A percentile compares a stretch with the other conserved stretches of the same genome.
Conservation (phyloP, 805 yeast species). For the Ogataea ganodermae region DNA sequence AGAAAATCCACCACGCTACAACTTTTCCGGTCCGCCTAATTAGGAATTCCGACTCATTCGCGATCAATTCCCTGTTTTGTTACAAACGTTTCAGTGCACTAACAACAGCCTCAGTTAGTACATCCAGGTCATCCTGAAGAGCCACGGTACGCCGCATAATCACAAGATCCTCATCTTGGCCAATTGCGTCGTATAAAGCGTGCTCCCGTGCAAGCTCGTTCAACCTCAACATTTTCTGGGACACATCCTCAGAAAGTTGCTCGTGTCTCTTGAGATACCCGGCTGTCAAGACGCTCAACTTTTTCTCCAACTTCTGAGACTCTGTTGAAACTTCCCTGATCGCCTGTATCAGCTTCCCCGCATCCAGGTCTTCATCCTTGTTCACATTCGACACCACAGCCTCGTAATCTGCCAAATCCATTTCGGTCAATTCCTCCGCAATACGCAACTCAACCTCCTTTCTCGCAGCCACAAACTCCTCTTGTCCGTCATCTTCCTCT, state of each 20-base stretch:
- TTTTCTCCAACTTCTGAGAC: constrained; percentile 35
- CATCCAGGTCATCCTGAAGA: constrained; percentile 16
- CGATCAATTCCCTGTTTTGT: neutral
- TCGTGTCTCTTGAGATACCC: constrained; percentile 37
- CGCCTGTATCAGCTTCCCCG: constrained; percentile 12
- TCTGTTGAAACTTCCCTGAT: constrained; percentile 18
- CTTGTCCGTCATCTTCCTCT: neutral
- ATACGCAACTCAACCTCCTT: constrained; percentile 8
- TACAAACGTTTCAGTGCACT: constrained; percentile 11
- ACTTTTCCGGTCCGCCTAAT: neutral
- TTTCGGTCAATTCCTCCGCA: constrained; percentile 4
- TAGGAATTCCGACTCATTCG: constrained; percentile 1
- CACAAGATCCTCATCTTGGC: constrained; percentile 12
- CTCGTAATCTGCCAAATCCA: constrained; percentile 8
- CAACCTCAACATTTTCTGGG: constrained; percentile 8
- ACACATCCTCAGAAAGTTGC: constrained; percentile 10
- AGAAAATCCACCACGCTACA: neutral
- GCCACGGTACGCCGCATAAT: constrained; percentile 10
- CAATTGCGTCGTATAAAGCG: constrained; percentile 11
- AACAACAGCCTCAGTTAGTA: constrained; percentile 12
- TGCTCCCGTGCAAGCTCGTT: constrained; percentile 15
- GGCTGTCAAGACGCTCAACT: constrained; percentile 30
- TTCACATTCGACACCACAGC: constrained; percentile 7
- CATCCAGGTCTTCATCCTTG: constrained; percentile 20
- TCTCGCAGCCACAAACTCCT: neutral